Evolutionary conservation across 805 yeast genomes (phyloP), one percentile per base, ranked within the genome.

Genomic region (Alloascoidea africana): DNA sequence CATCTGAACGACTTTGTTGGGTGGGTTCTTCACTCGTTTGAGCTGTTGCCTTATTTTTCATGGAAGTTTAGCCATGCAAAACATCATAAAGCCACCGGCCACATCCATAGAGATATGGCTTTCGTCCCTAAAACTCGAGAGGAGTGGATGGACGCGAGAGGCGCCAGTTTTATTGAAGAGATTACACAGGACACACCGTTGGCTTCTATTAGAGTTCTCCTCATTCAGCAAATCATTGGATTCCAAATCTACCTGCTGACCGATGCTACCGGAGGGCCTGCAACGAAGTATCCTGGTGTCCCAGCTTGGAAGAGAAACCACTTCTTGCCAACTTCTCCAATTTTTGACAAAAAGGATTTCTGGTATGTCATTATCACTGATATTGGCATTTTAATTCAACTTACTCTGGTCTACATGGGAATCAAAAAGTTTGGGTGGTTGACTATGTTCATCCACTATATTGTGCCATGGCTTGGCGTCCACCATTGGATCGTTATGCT

Each of bases 401-500:
- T 60, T 8, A 51, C 66, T 34, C 66, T 69, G 33, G 61, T 76
- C 39, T 75, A 76, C 62, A 58, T 65, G 37, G 74, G 83, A 76
- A 63, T 68, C 55, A 58, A 70, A 48, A 58, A 58, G 44, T 76
- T 68, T 51, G 93, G 94, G 32, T 64, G 60, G 32, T 76, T 73
- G 60, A 67, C 70, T 53, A 60, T 76, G 43, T 54, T 73, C 39
- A 66, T 81, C 45, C 70, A 77, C 65, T 83, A 85, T 78, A 63
- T 76, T 44, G 44, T 83, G 30, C 94, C 94, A 23, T 83, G 76
- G 60, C 46, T 80, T 38, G 76, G 76, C 60, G 85, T 79, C 46
- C 83, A 83, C 71, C 93, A 84, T 62, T 83, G 94, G 94, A 66
- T 83, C 46, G 93, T 84, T 35, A 80, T 80, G 59, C 80, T 83